Conservation (phyloP, 2,329 filamentous ascomycete species). For the Lasiodiplodia hormozganensis region DNA sequence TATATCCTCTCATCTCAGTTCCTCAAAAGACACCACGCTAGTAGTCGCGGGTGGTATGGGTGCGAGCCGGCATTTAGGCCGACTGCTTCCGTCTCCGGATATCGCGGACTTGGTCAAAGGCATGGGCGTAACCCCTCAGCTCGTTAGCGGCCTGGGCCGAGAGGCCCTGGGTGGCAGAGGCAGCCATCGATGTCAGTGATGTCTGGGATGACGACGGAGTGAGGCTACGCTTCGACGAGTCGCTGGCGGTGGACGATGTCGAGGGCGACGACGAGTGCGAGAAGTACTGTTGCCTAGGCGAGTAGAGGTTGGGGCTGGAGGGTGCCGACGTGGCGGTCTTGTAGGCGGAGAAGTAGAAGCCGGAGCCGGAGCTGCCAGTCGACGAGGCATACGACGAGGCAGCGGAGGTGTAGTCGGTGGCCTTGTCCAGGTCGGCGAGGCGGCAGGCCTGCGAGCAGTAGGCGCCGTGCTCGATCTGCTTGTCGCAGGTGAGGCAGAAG, state of each 20-base stretch:
- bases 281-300: conserved; percentile 44
- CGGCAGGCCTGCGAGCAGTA: conserved; percentile 95
- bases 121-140: conserved; percentile 83
- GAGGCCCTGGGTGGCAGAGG: conserved; percentile 62
- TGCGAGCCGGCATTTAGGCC: conserved; percentile 4
- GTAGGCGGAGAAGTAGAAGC: conserved; percentile 72
- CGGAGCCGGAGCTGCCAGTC: conserved; percentile 58
- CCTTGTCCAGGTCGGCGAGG: conserved; percentile 84
- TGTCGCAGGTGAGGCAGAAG: conserved; percentile 94
- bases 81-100: conserved; percentile 47
- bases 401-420: conserved; percentile 62
- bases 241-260: conserved; percentile 36
- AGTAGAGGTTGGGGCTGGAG: conserved; percentile 50
- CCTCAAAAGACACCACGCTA: background rate
- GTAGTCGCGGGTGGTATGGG: background rate
- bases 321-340: conserved; percentile 59
- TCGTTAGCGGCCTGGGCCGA: conserved; percentile 81
- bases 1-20: background rate
- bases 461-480: conserved; percentile 76
- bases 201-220: conserved; percentile 78
- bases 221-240: conserved; percentile 48
- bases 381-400: conserved; percentile 55
- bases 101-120: conserved; percentile 83
- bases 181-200: conserved; percentile 81
- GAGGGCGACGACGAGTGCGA: conserved; percentile 39